phyloP scores from a whole-genome alignment of 768 basidiomycete species.

The Strobilomyces echinocephalus region DNA sequence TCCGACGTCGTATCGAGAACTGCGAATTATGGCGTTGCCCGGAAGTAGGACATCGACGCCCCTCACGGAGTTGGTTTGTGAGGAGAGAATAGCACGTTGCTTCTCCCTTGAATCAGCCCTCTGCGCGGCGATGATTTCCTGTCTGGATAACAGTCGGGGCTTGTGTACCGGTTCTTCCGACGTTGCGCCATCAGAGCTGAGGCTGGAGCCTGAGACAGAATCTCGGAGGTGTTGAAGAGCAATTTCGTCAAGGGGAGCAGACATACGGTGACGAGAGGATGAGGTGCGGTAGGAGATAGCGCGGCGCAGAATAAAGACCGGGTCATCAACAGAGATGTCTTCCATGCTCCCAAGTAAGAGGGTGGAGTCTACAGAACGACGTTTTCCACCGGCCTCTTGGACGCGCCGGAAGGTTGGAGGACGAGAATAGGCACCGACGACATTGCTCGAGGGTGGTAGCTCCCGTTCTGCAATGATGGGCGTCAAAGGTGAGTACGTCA shows the following conservation, averaged over 20 bases:
- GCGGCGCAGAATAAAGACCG: constrained; percentile 84
- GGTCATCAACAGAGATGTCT: constrained; percentile 80
- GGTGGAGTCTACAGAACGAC: constrained; percentile 82
- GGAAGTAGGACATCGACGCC: constrained; percentile 88
- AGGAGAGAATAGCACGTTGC: constrained; percentile 78
- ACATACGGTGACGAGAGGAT: constrained; percentile 63
- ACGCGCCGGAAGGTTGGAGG: constrained; percentile 68
- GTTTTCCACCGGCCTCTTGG: constrained; percentile 51
- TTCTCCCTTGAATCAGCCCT: constrained; percentile 81
- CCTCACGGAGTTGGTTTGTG: constrained; percentile 77
- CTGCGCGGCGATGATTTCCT: constrained; percentile 93
- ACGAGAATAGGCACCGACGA: constrained; percentile 76
- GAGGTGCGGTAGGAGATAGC: constrained; percentile 70
- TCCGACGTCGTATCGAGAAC: constrained; percentile 64
- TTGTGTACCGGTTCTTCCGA: constrained; percentile 33
- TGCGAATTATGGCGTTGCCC: constrained; percentile 80
- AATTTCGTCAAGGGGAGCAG: constrained; percentile 79
- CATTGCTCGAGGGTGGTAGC: constrained; percentile 72
- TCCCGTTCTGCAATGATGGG: constrained; percentile 57
- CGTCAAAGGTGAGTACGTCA: constrained; percentile 7
- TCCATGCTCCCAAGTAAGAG: constrained; percentile 64
- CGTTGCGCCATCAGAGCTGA: constrained; percentile 41
- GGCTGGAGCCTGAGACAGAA: constrained; percentile 53
- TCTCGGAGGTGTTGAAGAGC: constrained; percentile 71
- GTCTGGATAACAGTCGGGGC: constrained; percentile 50